Evolutionary conservation across 2,329 filamentous ascomycete species (phyloP).

Genomic region (Penicillium sp.): DNA sequence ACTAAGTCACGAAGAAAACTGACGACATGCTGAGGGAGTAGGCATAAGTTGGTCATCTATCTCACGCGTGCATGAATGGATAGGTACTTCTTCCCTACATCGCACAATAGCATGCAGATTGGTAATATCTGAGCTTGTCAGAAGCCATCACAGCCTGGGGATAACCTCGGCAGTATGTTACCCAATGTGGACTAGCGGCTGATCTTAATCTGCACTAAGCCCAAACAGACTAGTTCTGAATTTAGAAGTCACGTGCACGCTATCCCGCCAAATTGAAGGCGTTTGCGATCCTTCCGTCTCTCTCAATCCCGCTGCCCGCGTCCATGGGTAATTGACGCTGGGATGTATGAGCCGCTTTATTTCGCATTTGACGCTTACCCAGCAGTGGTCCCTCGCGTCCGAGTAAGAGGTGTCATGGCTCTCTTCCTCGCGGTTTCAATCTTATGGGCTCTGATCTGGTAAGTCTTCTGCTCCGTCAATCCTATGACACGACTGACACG

Average conservation of each 20-base stretch:
- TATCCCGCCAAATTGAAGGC: slow-evolving; percentile 5
- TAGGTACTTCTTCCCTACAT: too few relatives aligned
- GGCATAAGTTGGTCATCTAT: too few relatives aligned
- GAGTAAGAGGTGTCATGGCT: slow-evolving; percentile 53
- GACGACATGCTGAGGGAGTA: too few relatives aligned
- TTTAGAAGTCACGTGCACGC: slow-evolving; percentile 1
- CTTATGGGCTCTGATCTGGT: slow-evolving; percentile 54
- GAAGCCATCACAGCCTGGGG: background rate
- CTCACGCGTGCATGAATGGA: too few relatives aligned
- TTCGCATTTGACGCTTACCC: slow-evolving; percentile 50
- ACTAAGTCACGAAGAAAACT: too few relatives aligned
- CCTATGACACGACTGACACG: slow-evolving; percentile 2
- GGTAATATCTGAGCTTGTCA: too few relatives aligned
- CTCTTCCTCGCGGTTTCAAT: slow-evolving; percentile 51
- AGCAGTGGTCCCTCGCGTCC: slow-evolving; percentile 47
- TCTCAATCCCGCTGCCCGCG: slow-evolving; percentile 22
- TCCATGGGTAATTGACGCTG: slow-evolving; percentile 41
- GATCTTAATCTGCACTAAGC: slow-evolving; percentile 20
- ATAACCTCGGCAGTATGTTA: background rate
- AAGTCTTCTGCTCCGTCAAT: slow-evolving; percentile 16
- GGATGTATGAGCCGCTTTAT: slow-evolving; percentile 50
- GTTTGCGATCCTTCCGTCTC: slow-evolving; percentile 4
- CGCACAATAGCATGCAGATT: too few relatives aligned
- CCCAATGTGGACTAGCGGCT: slow-evolving; percentile 14
- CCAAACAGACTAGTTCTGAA: background rate